These are phyloP conservation scores for Aspergillus novofumigatus DNA, from an alignment of 2,329 filamentous ascomycete species.

Conservation along the genomic window DNA sequence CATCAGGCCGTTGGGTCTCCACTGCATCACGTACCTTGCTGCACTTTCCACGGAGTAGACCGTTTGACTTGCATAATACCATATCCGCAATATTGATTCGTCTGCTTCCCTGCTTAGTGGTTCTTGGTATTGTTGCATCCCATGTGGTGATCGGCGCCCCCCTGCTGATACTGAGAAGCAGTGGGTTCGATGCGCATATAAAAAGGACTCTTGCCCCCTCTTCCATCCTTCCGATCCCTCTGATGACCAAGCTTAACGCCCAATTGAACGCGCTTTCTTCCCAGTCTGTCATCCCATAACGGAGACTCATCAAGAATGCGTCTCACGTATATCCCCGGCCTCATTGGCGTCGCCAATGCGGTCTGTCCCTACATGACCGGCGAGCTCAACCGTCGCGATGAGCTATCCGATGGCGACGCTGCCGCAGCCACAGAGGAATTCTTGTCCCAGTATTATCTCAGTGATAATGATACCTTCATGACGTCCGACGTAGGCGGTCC, in stretches of 20 bases:
- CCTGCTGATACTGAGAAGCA: background rate
- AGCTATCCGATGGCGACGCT: slow-evolving; percentile 18
- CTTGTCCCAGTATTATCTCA: slow-evolving; percentile 43
- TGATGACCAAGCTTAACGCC: background rate
- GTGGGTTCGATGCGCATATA: background rate
- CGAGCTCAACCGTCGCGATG: slow-evolving; percentile 23
- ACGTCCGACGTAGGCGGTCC: slow-evolving; percentile 67
- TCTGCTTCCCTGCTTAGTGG: background rate
- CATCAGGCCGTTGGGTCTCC: background rate
- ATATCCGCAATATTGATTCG: background rate
- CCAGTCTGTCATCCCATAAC: background rate
- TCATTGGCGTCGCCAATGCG: slow-evolving; percentile 34
- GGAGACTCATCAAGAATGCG: slow-evolving; percentile 20
- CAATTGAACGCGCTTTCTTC: background rate
- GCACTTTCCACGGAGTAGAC: background rate
- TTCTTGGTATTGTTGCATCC: background rate
- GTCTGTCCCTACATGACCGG: slow-evolving; percentile 41
- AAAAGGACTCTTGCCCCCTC: background rate
- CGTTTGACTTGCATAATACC: background rate
- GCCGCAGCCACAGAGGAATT: slow-evolving; percentile 35
- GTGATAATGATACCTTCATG: slow-evolving; percentile 54
- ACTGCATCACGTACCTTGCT: background rate
- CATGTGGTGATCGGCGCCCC: background rate
- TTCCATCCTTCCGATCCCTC: background rate
- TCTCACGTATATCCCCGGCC: slow-evolving; percentile 22